Base-by-base conservation (phyloP, 805 yeast genomes). In the Candida railenensis region DNA sequence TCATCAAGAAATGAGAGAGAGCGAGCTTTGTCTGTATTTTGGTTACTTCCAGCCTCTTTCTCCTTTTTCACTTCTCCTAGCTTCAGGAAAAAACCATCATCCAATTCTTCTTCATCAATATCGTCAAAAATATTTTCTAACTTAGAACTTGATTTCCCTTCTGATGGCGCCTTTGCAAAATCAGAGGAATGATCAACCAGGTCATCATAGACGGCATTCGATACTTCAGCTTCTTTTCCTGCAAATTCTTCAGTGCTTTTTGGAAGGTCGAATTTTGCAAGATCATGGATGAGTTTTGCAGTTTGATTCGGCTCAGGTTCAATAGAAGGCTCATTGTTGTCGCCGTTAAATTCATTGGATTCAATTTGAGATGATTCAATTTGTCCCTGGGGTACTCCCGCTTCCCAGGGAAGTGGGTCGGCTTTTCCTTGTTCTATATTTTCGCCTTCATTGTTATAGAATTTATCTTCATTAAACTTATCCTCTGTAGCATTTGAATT, bases 1-100 rank as follows among this genome's bases (percentile, higher is more conserved):
- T 42, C 45, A 16, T 42, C 45, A 34, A 42, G 45, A 22, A 42
- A 42, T n/a, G 38, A 18, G 8, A 42, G 20, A 18, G 45, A 21
- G 8, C 14, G 9, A 5, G 39, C 32, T 33, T 34, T 42, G n/a
- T 40, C 37, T 3, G 15, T 8, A 8, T 9, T 39, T 4, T 22
- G 19, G 3, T 12, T 7, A 14, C 12, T 20, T 3, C 15, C 15
- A 15, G 42, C 8, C 3, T 39, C 4, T 18, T 21, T n/a, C 37
- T 34, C 37, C 16, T n/a, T n/a, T 34, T 37, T 20, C 32, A 20
- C 25, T 16, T 37, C 12, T 8, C 19, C 42, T 4, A 39, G 8
- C 16, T 39, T 28, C 42, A 39, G 42, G 20, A 39, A 39, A n/a
- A 39, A 39, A 9, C 28, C n/a, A 22, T 39, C 42, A 12, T 39